Percentiles rank a stretch among this genome's conserved stretches.
Evolutionary conservation across 2,329 filamentous ascomycete genomes (phyloP).

Genomic region (Hysterium pulicare): DNA sequence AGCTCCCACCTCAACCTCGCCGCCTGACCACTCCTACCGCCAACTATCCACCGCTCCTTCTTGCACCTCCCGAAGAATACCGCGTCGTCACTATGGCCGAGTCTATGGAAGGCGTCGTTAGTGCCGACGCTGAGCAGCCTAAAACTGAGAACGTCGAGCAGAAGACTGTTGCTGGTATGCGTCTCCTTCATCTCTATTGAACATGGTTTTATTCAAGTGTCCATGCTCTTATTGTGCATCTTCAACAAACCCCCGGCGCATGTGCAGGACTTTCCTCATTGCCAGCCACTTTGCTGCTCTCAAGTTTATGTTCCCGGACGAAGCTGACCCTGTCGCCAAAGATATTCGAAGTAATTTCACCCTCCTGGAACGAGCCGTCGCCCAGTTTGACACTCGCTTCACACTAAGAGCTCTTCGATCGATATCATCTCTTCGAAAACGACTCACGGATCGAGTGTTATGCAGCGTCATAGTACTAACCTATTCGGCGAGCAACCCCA

Average conservation of each 20-base stretch:
- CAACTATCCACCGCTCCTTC: conserved; percentile 15
- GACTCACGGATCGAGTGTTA: conserved; percentile 77
- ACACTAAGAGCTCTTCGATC: conserved; percentile 89
- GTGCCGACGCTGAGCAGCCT: conserved; percentile 38
- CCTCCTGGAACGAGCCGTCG: conserved; percentile 85
- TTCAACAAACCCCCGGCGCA: conserved; percentile 16
- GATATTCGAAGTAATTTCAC: conserved; percentile 95
- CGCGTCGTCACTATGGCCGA: conserved; percentile 43
- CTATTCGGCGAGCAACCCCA: conserved; percentile 65
- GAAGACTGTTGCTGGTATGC: conserved; percentile 39
- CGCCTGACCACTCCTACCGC: conserved; percentile 6
- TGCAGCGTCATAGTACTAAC: conserved; percentile 77
- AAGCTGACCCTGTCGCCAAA: conserved; percentile 44
- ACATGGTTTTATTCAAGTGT: conserved; percentile 10
- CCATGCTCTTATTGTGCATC: conserved; percentile 8
- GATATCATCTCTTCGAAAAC: conserved; percentile 93
- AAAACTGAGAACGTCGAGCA: conserved; percentile 40
- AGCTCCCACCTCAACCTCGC: background rate
- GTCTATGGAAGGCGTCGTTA: conserved; percentile 49
- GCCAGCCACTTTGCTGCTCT: conserved; percentile 24
- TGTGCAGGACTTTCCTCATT: conserved; percentile 28
- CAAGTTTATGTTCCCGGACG: conserved; percentile 25
- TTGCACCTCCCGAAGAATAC: background rate
- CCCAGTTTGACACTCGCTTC: conserved; percentile 91
- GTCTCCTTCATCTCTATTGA: conserved; percentile 2